Evolutionary conservation across 1,139 yeast genomes (phyloP), one percentile per base, ranked within the genome.

Genomic region (Saccharomyces hybrid): DNA sequence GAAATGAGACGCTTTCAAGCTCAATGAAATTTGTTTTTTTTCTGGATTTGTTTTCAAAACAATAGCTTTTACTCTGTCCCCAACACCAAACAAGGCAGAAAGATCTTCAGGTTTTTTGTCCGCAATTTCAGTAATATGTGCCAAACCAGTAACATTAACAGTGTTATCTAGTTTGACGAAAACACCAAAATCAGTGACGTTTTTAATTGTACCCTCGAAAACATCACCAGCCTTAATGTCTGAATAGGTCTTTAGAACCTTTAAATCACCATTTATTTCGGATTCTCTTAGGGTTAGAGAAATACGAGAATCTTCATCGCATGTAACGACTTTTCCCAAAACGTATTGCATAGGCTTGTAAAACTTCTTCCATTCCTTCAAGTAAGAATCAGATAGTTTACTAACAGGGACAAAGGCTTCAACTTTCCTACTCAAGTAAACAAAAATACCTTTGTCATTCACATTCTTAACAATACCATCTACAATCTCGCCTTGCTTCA

Each of bases 161-260:
- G 95, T 84, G 52, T 87, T 88, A 63, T 85, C 89, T 56, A 93
- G 76, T 60, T 81, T 83, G 50, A 93, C 86, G 68, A 93, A 91
- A 4, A 90, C 96, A 73, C 99, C 99, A 67, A 84, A 93, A 53
- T 88, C 96, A 51, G 91, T 84, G 20, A 86, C 88, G 57, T 80
- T 80, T 67, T 83, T 86, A 52, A 88, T 83, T n/a, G 83, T 75
- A 67, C 97, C 99, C 67, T 86, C 93, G 62, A 75, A 81, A 28
- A 86, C 73, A 28, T 86, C 88, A 51, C 89, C 96, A 50, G 78
- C 82, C 56, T 78, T 69, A 57, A 90, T 75, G 57, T 88, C 95
- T 32, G 78, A 82, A 61, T 86, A 82, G 50, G 74, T 75, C 70
- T 81, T 85, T 66, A 82, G 70, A 9, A 73, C 71, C 56, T 79